Base-by-base conservation (phyloP, 129 eudicot genomes). In the Flaveria linearis region DNA sequence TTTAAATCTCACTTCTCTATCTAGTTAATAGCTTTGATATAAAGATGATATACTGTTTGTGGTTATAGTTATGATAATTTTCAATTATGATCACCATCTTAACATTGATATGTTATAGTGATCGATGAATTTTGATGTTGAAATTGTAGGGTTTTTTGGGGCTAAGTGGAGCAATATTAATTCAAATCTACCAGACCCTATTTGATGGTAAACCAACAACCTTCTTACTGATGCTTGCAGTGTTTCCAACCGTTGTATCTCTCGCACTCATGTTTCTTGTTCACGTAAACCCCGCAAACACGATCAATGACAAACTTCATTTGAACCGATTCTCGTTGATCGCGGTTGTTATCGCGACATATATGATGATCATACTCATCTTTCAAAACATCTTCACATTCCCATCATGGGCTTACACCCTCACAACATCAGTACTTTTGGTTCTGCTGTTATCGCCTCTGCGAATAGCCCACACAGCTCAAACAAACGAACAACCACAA, bases 91-190 rank as follows among this genome's bases (percentile, higher is more conserved):
- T 30, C 36, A 30, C 36, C 36, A 30, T 30, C 36, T 30, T 30
- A 3, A 30, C 36, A 3, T 30, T 36, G 41, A 36, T 36, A 5
- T 36, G 41, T 4, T 14, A 3, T 13, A 9, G 11, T 55, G 13
- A n/a, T n/a, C n/a, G n/a, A 11, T 22, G 13, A 57, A 20, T 20
- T 20, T 20, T 58, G 17, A 39, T 41, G 10, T 1, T 49, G 52
- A 57, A 18, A 70, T 76, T 3, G 23, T 92, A 94, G 99, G 99
- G 97, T 6, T 94, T 91, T 86, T 85, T 91, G 17, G 99, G 99
- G 22, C 75, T 94, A 39, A 94, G 97, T 72, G 97, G 97, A 76
- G 99, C 99, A 52, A 75, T 94, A 7, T 66, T 94, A 14, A 87
- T 94, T 12, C 99, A 94, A 82, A 72, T 89, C 22, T 94, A 91